These are phyloP conservation scores for Globisporangium acanthophoron DNA, from an alignment of 352 stramenopile species.

Conservation along the genomic window DNA sequence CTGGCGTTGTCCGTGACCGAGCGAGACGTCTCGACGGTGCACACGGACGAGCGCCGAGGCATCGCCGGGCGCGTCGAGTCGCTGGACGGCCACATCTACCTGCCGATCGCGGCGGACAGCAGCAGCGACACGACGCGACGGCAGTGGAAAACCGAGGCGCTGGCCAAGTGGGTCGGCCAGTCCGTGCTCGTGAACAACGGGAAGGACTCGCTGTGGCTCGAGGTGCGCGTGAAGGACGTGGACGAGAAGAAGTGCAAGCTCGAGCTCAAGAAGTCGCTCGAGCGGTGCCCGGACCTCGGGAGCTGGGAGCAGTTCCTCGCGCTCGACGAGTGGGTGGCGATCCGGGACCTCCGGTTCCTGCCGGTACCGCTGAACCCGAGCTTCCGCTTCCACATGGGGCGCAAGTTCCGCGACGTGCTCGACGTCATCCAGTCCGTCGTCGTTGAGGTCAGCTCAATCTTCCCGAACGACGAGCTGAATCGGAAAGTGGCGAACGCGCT, in stretches of 20 bases:
- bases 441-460: slow-evolving; percentile 68
- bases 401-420: slow-evolving; percentile 53
- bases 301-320: slow-evolving; percentile 38
- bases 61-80: slow-evolving; percentile 42
- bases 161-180: slow-evolving; percentile 53
- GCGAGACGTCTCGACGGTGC: slow-evolving; percentile 47
- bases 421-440: slow-evolving; percentile 58
- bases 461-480: slow-evolving; percentile 58
- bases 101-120: slow-evolving; percentile 36
- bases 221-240: slow-evolving; percentile 45
- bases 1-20: slow-evolving; percentile 41
- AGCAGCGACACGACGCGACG: slow-evolving; percentile 29
- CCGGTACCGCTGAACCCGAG: slow-evolving; percentile 42
- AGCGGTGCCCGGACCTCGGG: slow-evolving; percentile 22
- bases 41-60: slow-evolving; percentile 46
- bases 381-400: slow-evolving; percentile 64
- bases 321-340: slow-evolving; percentile 40
- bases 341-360: slow-evolving; percentile 49
- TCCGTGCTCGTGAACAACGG: slow-evolving; percentile 62
- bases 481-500: slow-evolving; percentile 46
- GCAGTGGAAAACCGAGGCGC: slow-evolving; percentile 26
- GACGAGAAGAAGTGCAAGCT: slow-evolving; percentile 67
- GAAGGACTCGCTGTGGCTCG: slow-evolving; percentile 64
- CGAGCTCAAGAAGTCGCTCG: slow-evolving; percentile 48
- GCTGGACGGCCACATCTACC: slow-evolving; percentile 58